A percentile compares a stretch with the other conserved stretches of the same genome.
phyloP scores from a whole-genome alignment of 2,329 filamentous ascomycete genomes.

The Colletotrichum nymphaeae region DNA sequence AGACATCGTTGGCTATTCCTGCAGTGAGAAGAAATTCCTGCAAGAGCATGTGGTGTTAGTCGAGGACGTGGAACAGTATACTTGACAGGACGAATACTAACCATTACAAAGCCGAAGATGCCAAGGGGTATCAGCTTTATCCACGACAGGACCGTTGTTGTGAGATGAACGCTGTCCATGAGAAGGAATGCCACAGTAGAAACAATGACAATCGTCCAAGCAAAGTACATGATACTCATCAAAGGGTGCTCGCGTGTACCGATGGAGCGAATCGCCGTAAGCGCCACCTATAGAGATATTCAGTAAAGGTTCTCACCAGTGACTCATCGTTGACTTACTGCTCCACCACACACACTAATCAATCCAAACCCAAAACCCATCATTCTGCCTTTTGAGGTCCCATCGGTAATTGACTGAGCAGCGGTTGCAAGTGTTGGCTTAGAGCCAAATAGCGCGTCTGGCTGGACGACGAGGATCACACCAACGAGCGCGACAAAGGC shows the following conservation, averaged over 20 bases:
- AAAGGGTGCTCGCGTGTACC: conserved; percentile 12
- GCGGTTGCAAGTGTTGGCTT: background rate
- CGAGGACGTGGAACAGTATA: background rate
- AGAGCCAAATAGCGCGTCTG: conserved; percentile 10
- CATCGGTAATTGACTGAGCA: background rate
- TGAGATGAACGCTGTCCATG: conserved; percentile 12
- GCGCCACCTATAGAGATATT: background rate
- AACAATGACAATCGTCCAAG: conserved; percentile 17
- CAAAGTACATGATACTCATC: conserved; percentile 20
- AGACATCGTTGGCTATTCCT: conserved; percentile 18
- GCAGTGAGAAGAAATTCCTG: conserved; percentile 23
- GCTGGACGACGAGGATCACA: conserved; percentile 24
- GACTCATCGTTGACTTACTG: background rate
- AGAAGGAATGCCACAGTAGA: conserved; percentile 4
- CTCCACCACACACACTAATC: conserved; percentile 19
- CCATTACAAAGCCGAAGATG: conserved; percentile 26
- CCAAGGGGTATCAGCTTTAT: conserved; percentile 23
- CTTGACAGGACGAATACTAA: background rate
- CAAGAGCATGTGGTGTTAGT: background rate
- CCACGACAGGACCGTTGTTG: conserved; percentile 4
- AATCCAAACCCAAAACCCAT: conserved; percentile 24
- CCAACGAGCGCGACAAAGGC: conserved; percentile 17
- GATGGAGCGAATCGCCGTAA: conserved; percentile 24
- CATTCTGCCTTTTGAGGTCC: background rate
- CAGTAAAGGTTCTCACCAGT: no score